A percentile compares a stretch with the other conserved stretches of the same genome.
These are phyloP conservation scores for Amylostereum chailletii DNA, from an alignment of 1,284 basidiomycete species.

Conservation along the genomic window DNA sequence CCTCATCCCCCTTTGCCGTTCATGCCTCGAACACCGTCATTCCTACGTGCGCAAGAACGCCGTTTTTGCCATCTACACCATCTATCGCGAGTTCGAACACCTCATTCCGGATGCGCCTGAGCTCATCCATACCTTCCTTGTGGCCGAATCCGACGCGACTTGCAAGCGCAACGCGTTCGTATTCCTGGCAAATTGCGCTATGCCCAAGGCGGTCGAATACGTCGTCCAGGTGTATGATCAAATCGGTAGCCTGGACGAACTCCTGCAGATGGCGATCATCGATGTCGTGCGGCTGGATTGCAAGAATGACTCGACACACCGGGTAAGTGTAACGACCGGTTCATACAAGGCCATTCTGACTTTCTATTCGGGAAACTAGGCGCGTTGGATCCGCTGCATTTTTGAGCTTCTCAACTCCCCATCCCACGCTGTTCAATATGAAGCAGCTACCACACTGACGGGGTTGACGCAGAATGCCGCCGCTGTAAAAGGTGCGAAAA, in stretches of 20 bases:
- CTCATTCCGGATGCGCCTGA: constrained; percentile 97
- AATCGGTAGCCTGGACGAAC: constrained; percentile 82
- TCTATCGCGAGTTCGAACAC: constrained; percentile 90
- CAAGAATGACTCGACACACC: constrained; percentile 73
- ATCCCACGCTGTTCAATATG: constrained; percentile 96
- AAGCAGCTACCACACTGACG: constrained; percentile 93
- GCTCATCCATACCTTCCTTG: constrained; percentile 93
- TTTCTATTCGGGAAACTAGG: constrained; percentile 30
- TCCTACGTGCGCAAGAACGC: constrained; percentile 99
- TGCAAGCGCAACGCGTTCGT: constrained; percentile 98
- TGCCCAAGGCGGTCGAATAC: constrained; percentile 90
- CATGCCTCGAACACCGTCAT: constrained; percentile 96
- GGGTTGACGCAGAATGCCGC: constrained; percentile 93
- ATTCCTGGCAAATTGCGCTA: constrained; percentile 84
- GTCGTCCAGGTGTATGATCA: constrained; percentile 81
- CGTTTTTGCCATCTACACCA: constrained; percentile 92
- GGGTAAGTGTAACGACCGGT: constrained; percentile 37
- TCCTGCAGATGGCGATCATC: constrained; percentile 93
- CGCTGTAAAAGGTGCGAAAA: constrained; percentile 79
- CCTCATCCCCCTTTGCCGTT: constrained; percentile 86
- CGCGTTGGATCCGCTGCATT: constrained; percentile 90
- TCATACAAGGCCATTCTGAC: constrained; percentile 5
- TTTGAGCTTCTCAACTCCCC: constrained; percentile 91
- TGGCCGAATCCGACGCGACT: constrained; percentile 93
- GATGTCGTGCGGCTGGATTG: constrained; percentile 93